These are phyloP conservation scores for Pseudozyma hubeiensis DNA, from an alignment of 1,284 basidiomycete genomes.

Conservation along the genomic window DNA sequence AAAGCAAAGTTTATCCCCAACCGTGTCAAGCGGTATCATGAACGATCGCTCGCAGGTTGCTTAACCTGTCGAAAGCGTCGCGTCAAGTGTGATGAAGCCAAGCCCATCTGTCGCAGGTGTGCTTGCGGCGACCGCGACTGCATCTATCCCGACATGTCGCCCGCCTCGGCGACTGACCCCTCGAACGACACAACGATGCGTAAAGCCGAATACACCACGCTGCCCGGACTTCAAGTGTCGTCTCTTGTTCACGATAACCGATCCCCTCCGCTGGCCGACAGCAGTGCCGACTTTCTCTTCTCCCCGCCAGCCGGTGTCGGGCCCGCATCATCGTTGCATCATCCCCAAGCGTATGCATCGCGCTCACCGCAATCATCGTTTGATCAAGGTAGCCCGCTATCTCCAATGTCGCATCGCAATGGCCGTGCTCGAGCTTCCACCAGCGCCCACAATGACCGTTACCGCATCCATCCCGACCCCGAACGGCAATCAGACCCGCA, in stretches of 20 bases:
- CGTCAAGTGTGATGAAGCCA: slow-evolving; percentile 47
- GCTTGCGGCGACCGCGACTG: slow-evolving; percentile 42
- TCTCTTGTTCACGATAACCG: slow-evolving; percentile 25
- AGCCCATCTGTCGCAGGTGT: slow-evolving; percentile 37
- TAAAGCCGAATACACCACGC: not conserved
- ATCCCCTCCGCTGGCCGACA: not conserved
- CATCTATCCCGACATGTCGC: slow-evolving; percentile 24
- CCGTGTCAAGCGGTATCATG: slow-evolving; percentile 47
- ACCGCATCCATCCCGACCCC: slow-evolving; percentile 6
- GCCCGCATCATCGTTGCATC: not conserved
- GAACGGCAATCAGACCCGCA: not conserved
- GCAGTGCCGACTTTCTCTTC: not conserved
- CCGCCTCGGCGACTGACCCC: not conserved
- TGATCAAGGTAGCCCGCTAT: slow-evolving; percentile 2
- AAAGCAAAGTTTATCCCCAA: slow-evolving; percentile 47
- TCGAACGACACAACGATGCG: not conserved
- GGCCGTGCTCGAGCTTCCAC: slow-evolving; percentile 21
- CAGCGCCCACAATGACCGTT: slow-evolving; percentile 27
- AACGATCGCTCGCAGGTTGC: slow-evolving; percentile 39
- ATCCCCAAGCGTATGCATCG: not conserved
- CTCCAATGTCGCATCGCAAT: slow-evolving; percentile 1
- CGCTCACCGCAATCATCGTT: slow-evolving; percentile 23
- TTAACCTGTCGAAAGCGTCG: slow-evolving; percentile 44
- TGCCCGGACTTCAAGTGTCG: slow-evolving; percentile 29
- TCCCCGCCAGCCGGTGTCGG: slow-evolving; percentile 17